Base-by-base conservation (phyloP, 2,329 filamentous ascomycete genomes). In the Metarhizium robertsii region DNA sequence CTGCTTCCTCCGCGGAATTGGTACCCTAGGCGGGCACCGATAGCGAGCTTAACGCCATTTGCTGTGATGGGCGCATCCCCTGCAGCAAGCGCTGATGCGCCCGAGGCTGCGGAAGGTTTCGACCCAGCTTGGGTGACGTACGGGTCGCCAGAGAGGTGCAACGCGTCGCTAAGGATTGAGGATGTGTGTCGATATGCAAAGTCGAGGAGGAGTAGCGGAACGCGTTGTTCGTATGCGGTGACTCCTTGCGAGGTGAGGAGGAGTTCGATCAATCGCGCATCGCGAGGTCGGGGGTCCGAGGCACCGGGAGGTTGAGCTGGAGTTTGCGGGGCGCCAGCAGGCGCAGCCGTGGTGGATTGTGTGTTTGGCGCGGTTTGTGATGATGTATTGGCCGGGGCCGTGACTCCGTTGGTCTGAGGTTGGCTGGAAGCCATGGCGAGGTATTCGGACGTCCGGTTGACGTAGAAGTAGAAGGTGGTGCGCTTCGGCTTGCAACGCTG, bases 101-200 rank as follows among this genome's bases (percentile, higher is more conserved):
- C 79, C 2, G 74, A 69, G 0, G 75, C 66, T 6, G 72, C 78
- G 43, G 75, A 77, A 2, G 80, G 76, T 60, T 76, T 76, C 5
- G 75, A 66, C 55, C 80, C 80, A 2, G 80, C 80, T 55, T 82
- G 78, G 6, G 76, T 72, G 20, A 81, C 76, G 72, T 88, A 87
- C 7, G 86, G 86, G 68, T 90, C 86, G 6, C 81, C 79, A 6
- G 80, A 78, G 30, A 89, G 79, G 64, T 88, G 85, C 16, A 89
- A 72, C 6, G 84, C 85, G 72, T 91, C 87, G 61, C 76, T 83
- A 20, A 92, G 81, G 40, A 92, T 78, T 56, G 81, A 79, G 1
- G 83, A 84, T 10, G 86, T 89, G 76, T 91, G 88, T 42, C 89
- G 84, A 78, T 94, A 94, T 51, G 89, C 87, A 67, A 92, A 92